A percentile compares a stretch with the other conserved stretches of the same genome.
These are phyloP conservation scores for Crithidia thermophila DNA, from an alignment of 208 protist species.

Conservation along the genomic window DNA sequence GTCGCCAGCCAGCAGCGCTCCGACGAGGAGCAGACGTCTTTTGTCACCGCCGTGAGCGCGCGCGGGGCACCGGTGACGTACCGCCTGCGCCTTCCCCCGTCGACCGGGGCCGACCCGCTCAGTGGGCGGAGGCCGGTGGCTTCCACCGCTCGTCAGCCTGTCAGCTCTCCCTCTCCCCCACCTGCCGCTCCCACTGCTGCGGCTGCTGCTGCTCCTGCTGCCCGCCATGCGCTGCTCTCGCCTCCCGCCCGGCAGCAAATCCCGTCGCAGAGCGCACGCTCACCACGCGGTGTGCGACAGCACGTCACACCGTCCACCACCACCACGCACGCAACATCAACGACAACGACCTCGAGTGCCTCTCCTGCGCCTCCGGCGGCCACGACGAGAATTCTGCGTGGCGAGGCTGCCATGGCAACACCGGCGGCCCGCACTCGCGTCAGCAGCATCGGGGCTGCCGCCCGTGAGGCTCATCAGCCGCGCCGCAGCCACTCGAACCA, in stretches of 20 bases:
- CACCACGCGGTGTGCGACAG: background rate
- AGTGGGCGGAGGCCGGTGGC: background rate
- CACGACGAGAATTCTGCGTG: background rate
- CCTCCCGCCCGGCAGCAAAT: background rate
- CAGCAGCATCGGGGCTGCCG: constrained; percentile 7
- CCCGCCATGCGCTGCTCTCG: background rate
- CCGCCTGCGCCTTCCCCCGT: constrained; percentile 23
- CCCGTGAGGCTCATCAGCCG: background rate
- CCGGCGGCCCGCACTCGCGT: constrained; percentile 15
- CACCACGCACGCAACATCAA: background rate
- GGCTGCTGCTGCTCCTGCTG: background rate
- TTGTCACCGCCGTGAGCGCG: constrained; percentile 22
- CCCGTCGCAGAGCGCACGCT: background rate
- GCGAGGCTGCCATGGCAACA: background rate
- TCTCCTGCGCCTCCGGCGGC: too few relatives aligned
- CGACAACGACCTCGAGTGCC: background rate
- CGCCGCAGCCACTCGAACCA: constrained; percentile 6
- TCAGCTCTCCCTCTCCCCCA: too few relatives aligned
- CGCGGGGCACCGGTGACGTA: constrained; percentile 27
- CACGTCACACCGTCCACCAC: background rate
- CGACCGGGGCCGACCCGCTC: background rate
- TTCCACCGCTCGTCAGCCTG: too few relatives aligned
- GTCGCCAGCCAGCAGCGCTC: background rate
- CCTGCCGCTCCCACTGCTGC: background rate
- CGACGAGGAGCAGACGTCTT: constrained; percentile 5